These are phyloP conservation scores for Parsonsia alboflavescens DNA, from an alignment of 257 asterid species.

Conservation along the genomic window DNA sequence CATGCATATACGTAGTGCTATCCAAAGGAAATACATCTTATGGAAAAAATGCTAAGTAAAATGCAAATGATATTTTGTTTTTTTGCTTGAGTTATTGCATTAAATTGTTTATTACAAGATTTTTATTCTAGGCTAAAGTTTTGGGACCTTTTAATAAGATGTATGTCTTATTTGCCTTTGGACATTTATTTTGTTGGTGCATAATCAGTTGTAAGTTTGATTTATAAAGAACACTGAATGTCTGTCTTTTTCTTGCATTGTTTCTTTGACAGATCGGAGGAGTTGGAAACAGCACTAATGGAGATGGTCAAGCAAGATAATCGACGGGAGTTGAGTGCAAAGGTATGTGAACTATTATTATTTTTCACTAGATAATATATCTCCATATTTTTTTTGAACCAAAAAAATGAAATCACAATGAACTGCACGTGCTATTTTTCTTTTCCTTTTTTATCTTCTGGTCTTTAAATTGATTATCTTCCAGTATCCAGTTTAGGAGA, in stretches of 20 bases:
- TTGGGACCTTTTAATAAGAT: not conserved
- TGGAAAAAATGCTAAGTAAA: not conserved
- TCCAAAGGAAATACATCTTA: not conserved
- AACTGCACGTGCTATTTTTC: not conserved
- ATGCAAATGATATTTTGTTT: not conserved
- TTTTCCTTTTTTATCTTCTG: not conserved
- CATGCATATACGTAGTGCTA: not conserved
- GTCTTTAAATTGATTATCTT: not conserved
- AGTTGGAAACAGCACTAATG: slow-evolving; percentile 90
- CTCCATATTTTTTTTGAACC: not conserved
- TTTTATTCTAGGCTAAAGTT: not conserved
- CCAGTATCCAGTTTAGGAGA: not conserved
- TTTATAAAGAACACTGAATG: not conserved
- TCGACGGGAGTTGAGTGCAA: slow-evolving; percentile 85
- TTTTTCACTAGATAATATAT: not conserved
- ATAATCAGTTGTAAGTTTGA: not conserved
- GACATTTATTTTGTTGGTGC: not conserved
- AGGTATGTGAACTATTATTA: slow-evolving; percentile 38
- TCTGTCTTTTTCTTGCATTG: not conserved
- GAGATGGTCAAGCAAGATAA: slow-evolving; percentile 99
- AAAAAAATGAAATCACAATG: not conserved
- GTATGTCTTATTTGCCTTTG: not conserved
- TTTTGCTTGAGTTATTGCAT: not conserved
- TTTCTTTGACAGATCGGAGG: slow-evolving; percentile 72
- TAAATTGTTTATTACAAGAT: not conserved